Percentiles rank a stretch among this genome's conserved stretches.
Conservation (phyloP, 2,329 filamentous ascomycete species). For the Madurella mycetomatis region DNA sequence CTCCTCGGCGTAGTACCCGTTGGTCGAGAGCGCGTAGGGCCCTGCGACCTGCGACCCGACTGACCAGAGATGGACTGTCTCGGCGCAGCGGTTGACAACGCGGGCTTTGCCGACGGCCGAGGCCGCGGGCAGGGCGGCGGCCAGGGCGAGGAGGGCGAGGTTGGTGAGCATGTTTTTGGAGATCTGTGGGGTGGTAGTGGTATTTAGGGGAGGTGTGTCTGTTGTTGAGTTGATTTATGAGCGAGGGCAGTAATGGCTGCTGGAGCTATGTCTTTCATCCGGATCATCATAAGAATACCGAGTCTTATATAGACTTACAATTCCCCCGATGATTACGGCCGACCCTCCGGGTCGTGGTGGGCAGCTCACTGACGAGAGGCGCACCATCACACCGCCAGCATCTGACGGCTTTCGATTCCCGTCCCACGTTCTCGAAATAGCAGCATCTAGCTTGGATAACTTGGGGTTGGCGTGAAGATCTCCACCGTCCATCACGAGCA, state of each 20-base stretch:
- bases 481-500: neutral
- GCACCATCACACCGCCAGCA: neutral
- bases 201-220: neutral
- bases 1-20: conserved; percentile 31
- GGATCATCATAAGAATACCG: too few species aligned
- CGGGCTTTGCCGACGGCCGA: conserved; percentile 32
- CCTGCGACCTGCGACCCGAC: conserved; percentile 32
- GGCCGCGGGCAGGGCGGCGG: conserved; percentile 21
- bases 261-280: too few species aligned
- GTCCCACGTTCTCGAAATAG: neutral
- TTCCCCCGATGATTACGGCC: too few species aligned
- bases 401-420: neutral
- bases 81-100: conserved; percentile 36
- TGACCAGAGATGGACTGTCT: conserved; percentile 37
- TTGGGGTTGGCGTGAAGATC: neutral
- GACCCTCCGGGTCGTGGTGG: too few species aligned
- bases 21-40: conserved; percentile 26
- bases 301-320: too few species aligned
- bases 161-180: conserved; percentile 21
- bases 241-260: neutral
- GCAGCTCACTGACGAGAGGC: too few species aligned
- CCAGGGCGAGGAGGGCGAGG: conserved; percentile 24
- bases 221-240: neutral
- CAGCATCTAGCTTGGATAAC: neutral
- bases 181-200: neutral